Evolutionary conservation across 2,329 filamentous ascomycete species (phyloP).

Genomic region (Huntiella abstrusa): DNA sequence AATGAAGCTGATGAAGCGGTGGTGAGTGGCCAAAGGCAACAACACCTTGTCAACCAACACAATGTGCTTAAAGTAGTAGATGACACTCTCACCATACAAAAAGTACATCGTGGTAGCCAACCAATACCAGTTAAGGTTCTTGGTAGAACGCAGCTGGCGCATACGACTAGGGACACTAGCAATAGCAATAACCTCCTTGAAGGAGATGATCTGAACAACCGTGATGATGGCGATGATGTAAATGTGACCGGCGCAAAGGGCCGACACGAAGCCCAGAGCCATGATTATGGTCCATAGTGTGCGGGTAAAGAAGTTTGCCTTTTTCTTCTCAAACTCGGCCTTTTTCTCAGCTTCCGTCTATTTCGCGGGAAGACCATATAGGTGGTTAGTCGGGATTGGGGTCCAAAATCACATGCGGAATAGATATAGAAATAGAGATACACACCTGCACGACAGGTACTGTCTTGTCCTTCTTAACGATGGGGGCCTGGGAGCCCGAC

Average conservation of each 20-base stretch:
- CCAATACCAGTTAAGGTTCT: conserved; percentile 98
- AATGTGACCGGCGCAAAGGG: conserved; percentile 90
- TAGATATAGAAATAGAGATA: not conserved
- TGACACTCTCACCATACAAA: conserved; percentile 93
- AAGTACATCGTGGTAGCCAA: conserved; percentile 99
- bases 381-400: not conserved
- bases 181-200: conserved; percentile 98
- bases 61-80: conserved; percentile 99
- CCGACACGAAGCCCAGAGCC: conserved; percentile 80
- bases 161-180: conserved; percentile 85
- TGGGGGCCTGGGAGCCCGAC: conserved; percentile 15
- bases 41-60: conserved; percentile 86
- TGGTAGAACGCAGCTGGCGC: conserved; percentile 79
- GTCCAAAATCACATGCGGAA: not conserved
- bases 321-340: conserved; percentile 89
- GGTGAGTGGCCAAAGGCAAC: conserved; percentile 84
- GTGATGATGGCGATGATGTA: conserved; percentile 92
- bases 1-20: conserved; percentile 96
- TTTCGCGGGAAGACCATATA: not conserved
- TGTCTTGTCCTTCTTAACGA: conserved; percentile 7
- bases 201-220: conserved; percentile 84
- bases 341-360: conserved; percentile 6
- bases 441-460: not conserved
- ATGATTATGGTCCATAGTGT: conserved; percentile 98
- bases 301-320: conserved; percentile 88